Conservation (phyloP, 164 flowering plant species). For the Liquidambar formosana region DNA sequence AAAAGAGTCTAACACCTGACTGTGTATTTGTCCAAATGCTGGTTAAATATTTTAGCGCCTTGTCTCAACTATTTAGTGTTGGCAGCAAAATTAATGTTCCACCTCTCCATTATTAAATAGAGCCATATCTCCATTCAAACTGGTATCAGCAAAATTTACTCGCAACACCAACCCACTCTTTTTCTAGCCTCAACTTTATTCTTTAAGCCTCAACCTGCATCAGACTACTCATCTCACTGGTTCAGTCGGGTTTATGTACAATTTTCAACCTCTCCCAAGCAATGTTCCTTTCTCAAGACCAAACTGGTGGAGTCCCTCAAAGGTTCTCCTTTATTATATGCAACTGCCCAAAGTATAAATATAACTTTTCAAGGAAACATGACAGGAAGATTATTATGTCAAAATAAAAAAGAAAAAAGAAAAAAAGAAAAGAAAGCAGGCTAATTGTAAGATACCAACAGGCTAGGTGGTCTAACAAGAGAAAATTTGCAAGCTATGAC, state of each 20-base stretch:
- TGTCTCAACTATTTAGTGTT: not conserved
- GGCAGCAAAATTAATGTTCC: not conserved
- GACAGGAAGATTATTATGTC: too few relatives aligned
- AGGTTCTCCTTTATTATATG: too few relatives aligned
- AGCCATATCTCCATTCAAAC: not conserved
- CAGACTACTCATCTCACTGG: not conserved
- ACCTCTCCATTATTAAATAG: not conserved
- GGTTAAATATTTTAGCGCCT: too few relatives aligned
- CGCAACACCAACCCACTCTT: not conserved
- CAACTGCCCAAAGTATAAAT: too few relatives aligned
- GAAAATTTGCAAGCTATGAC: not conserved
- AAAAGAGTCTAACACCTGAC: too few relatives aligned
- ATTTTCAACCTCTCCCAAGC: not conserved
- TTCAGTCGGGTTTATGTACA: not conserved
- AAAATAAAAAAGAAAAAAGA: too few relatives aligned
- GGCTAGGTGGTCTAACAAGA: too few relatives aligned
- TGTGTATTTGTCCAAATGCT: too few relatives aligned
- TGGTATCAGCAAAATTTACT: not conserved
- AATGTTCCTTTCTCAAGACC: not conserved
- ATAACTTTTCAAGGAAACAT: too few relatives aligned
- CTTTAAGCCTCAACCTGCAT: constrained; percentile 1
- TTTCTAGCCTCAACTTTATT: not conserved
- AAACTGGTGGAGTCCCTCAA: not conserved
- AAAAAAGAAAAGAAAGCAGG: too few relatives aligned
- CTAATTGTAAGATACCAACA: too few relatives aligned